phyloP scores from a whole-genome alignment of 176 grass and related monocot species.

The barley (Hordeum vulgare) region MorexV3_pseudomolecules_assembly NC_058518.1:487946109-487946608 shows the following conservation, averaged over 20 bases:
- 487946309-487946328: background rate
- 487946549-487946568: background rate
- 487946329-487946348: background rate
- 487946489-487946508: too few relatives aligned
- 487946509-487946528: background rate
- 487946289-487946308: constrained; percentile 41
- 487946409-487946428: background rate
- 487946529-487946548: background rate
- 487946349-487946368: background rate
- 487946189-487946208: too few relatives aligned
- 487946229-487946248: too few relatives aligned
- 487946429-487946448: constrained; percentile 9
- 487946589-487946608: background rate
- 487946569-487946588: background rate
- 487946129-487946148: too few relatives aligned
- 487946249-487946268: too few relatives aligned
- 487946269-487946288: constrained; percentile 19
- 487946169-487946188: too few relatives aligned
- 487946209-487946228: too few relatives aligned
- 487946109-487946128: too few relatives aligned
- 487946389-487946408: background rate
- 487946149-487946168: too few relatives aligned
- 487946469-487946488: too few relatives aligned
- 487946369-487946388: background rate
- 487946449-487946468: background rate